Evolutionary conservation across 495 filamentous ascomycete species (phyloP), one percentile per base, ranked within the genome.

Genomic region (Lophiostoma macrostomum): DNA sequence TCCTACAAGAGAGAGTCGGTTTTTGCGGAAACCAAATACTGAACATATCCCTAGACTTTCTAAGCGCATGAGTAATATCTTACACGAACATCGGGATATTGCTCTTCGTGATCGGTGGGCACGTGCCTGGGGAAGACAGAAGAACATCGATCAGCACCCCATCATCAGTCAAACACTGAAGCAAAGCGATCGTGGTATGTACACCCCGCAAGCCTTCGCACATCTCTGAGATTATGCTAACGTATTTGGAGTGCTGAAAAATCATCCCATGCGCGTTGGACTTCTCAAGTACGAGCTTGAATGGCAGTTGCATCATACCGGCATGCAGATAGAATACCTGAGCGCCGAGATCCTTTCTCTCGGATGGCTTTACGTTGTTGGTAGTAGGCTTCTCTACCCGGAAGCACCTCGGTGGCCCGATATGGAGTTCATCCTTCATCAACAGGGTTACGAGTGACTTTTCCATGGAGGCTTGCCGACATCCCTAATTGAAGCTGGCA

Each of bases 221-320:
- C n/a, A n/a, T n/a, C n/a, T n/a, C n/a, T n/a, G n/a, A n/a, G n/a
- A n/a, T n/a, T n/a, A n/a, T n/a, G n/a, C n/a, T n/a, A n/a, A n/a
- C n/a, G n/a, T n/a, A n/a, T n/a, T n/a, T n/a, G n/a, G n/a, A 43
- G 39, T 27, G 5, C 6, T 27, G 39, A 43, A 43, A 27, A 8
- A 23, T 10, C 16, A 10, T 43, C 39, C 39, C 10, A 5, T 10
- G 16, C 39, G 39, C 22, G 5, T 5, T 22, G 39, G 39, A 5
- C 39, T 23, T 23, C 16, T 25, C 5, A 43, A 43, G 22, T 43
- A 43, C 18, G 39, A 43, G 39, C 39, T 43, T 11, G 16, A 43
- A 22, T 16, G 22, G 27, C 16, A 43, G 16, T 25, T 43, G 8
- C 14, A 43, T 16, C 39, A 43, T 16, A 16, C 5, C 4, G 39